phyloP scores from a whole-genome alignment of 192 early-diverging fungal species.

The Pilobolus umbonatus region DNA sequence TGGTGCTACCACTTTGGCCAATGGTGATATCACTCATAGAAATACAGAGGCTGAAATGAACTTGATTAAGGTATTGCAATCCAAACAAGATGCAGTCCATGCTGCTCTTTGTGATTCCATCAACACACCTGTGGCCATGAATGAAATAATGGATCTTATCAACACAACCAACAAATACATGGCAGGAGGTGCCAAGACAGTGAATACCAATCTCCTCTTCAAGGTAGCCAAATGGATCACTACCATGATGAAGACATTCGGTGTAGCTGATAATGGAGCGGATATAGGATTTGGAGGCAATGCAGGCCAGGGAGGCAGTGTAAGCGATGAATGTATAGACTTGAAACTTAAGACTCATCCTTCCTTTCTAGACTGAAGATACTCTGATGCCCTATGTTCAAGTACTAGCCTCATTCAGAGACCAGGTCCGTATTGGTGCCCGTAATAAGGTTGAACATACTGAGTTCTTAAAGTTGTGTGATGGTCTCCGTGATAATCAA shows the following conservation, averaged over 20 bases:
- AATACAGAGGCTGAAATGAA: conserved; percentile 66
- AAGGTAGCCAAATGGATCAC: conserved; percentile 81
- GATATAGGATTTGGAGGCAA: conserved; percentile 63
- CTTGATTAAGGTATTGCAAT: conserved; percentile 56
- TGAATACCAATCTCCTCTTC: conserved; percentile 67
- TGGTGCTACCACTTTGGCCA: conserved; percentile 21
- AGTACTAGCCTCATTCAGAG: conserved; percentile 83
- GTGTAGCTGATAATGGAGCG: conserved; percentile 63
- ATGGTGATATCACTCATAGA: conserved; percentile 54
- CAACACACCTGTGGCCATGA: conserved; percentile 81
- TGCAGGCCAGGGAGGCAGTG: conserved; percentile 34
- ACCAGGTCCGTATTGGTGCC: conserved; percentile 77
- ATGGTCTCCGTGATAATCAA: conserved; percentile 85
- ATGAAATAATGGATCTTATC: conserved; percentile 75
- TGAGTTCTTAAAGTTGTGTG: conserved; percentile 71
- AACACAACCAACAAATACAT: conserved; percentile 78
- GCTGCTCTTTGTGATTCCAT: conserved; percentile 88
- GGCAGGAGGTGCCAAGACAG: conserved; percentile 44
- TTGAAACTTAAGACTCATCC: neutral
- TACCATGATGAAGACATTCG: conserved; percentile 79
- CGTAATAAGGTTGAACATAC: conserved; percentile 40
- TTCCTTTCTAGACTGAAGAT: conserved; percentile 44
- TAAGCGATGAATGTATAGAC: conserved; percentile 24
- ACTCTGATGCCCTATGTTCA: conserved; percentile 74
- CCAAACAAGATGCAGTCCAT: conserved; percentile 72